phyloP scores from a whole-genome alignment of 805 yeast genomes.

The Metschnikowia borealis region DNA sequence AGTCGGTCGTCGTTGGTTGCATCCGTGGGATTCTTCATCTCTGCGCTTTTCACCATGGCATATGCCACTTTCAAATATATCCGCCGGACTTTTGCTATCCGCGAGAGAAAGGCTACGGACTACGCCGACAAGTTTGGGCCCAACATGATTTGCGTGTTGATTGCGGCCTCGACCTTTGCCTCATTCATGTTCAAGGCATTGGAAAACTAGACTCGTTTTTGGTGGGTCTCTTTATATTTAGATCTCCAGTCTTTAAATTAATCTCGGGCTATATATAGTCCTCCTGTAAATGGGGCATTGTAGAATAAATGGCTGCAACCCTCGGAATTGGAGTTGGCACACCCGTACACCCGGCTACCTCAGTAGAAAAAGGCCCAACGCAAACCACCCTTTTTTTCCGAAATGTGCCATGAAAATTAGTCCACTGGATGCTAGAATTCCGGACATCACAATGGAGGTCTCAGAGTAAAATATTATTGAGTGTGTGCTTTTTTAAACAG shows the following conservation, averaged over 20 bases:
- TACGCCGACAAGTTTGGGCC: conserved; percentile 92
- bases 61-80: conserved; percentile 74
- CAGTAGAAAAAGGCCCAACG: too few species aligned
- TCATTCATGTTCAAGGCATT: conserved; percentile 53
- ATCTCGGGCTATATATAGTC: neutral
- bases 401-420: too few species aligned
- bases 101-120: conserved; percentile 75
- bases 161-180: conserved; percentile 64
- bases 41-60: conserved; percentile 67
- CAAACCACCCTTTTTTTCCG: too few species aligned
- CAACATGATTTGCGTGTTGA: conserved; percentile 67
- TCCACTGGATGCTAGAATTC: too few species aligned
- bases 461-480: too few species aligned
- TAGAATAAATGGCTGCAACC: too few species aligned
- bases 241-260: neutral
- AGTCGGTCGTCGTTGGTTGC: conserved; percentile 65
- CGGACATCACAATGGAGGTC: too few species aligned
- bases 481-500: too few species aligned
- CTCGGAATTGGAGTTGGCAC: too few species aligned
- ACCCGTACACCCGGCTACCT: too few species aligned
- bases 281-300: too few species aligned
- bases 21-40: conserved; percentile 78
- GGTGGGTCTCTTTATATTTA: too few species aligned
- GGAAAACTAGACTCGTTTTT: conserved; percentile 19
- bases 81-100: conserved; percentile 77